These are phyloP conservation scores for Ophiobolus disseminans DNA, from an alignment of 2,329 filamentous ascomycete genomes.

Conservation along the genomic window DNA sequence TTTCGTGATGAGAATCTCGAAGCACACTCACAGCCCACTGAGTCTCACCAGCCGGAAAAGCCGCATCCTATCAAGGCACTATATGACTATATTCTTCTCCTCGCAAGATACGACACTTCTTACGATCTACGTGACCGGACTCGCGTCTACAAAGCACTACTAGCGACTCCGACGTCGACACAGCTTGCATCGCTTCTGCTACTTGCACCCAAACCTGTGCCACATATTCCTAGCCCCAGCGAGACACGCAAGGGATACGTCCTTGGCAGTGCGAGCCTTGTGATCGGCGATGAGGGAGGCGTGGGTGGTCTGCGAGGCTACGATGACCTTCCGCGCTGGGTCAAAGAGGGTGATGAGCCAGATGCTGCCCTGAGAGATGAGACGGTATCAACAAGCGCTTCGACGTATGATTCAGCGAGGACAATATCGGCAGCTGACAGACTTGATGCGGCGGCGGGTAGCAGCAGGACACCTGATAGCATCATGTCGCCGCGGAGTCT, in stretches of 20 bases:
- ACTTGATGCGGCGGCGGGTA: constrained; percentile 65
- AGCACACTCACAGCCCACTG: constrained; percentile 10
- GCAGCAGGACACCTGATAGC: constrained; percentile 45
- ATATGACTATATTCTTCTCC: constrained; percentile 83
- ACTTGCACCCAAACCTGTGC: constrained; percentile 91
- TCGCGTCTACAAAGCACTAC: constrained; percentile 83
- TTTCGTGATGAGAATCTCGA: constrained; percentile 40
- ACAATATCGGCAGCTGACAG: constrained; percentile 66
- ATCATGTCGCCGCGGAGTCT: constrained; percentile 51
- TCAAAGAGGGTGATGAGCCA: constrained; percentile 79
- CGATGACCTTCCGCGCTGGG: constrained; percentile 84
- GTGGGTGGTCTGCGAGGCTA: constrained; percentile 76
- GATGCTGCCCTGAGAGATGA: constrained; percentile 74
- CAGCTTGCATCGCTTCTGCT: constrained; percentile 91
- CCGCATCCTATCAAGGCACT: constrained; percentile 76
- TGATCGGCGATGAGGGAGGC: constrained; percentile 78
- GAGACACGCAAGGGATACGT: constrained; percentile 79
- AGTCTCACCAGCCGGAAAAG: constrained; percentile 46
- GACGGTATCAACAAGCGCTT: constrained; percentile 30
- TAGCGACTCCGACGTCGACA: constrained; percentile 74
- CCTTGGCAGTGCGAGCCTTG: constrained; percentile 84
- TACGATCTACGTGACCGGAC: constrained; percentile 94
- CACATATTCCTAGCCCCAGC: constrained; percentile 86
- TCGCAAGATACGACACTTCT: constrained; percentile 91
- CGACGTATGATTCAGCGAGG: constrained; percentile 41